Percentiles rank a stretch among this genome's conserved stretches.
These are phyloP conservation scores for Candida krabiensis DNA, from an alignment of 805 yeast genomes.

Conservation along the genomic window DNA sequence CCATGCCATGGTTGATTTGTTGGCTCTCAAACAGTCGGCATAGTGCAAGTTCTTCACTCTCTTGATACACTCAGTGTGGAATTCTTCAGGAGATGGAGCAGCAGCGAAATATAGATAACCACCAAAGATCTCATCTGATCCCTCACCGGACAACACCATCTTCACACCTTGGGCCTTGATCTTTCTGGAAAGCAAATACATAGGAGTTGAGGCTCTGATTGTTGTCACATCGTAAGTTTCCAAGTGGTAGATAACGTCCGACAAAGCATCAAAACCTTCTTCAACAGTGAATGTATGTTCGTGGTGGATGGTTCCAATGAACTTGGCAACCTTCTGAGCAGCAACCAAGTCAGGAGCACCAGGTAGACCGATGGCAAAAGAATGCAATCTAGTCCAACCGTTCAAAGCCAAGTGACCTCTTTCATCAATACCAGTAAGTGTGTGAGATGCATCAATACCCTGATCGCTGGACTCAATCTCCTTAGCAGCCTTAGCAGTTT, in stretches of 20 bases:
- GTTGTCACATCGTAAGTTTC: constrained; percentile 99
- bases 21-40: constrained; percentile 97
- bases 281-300: constrained; percentile 96
- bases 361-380: constrained; percentile 96
- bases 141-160: constrained; percentile 99
- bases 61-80: constrained; percentile 93
- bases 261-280: constrained; percentile 94
- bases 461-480: constrained; percentile 41
- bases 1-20: constrained; percentile 99
- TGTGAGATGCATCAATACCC: constrained; percentile 62
- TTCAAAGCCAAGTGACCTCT: constrained; percentile 76
- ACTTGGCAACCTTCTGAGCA: constrained; percentile 94
- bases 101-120: constrained; percentile 97
- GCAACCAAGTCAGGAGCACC: constrained; percentile 98
- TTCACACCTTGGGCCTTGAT: constrained; percentile 99
- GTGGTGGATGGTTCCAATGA: constrained; percentile 94
- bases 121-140: constrained; percentile 98
- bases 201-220: constrained; percentile 98
- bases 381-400: constrained; percentile 81
- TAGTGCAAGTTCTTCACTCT: constrained; percentile 96
- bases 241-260: constrained; percentile 91
- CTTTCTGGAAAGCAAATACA: constrained; percentile 93
- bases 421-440: constrained; percentile 91
- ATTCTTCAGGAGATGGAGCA: constrained; percentile 91
- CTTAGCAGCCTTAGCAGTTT: constrained; percentile 76